A percentile compares a stretch with the other conserved stretches of the same genome.
phyloP scores from a whole-genome alignment of 2,329 filamentous ascomycete genomes.

The Aureobasidium vineae region DNA sequence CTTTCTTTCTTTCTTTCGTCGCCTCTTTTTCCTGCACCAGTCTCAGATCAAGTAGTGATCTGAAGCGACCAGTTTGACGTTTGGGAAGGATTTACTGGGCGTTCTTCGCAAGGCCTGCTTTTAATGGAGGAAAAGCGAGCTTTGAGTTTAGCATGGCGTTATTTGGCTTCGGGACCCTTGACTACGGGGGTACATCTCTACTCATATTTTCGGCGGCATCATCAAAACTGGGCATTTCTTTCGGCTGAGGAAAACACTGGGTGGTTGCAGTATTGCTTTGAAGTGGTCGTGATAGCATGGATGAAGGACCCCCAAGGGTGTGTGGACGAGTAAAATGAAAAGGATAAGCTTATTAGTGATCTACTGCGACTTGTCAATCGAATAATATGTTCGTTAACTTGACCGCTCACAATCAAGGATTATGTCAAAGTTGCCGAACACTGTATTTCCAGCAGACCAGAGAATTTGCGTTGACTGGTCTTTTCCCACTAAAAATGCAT shows the following conservation, averaged over 20 bases:
- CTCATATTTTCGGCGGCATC: constrained; percentile 21
- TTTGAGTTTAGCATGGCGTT: constrained; percentile 27
- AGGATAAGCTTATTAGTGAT: constrained; percentile 1
- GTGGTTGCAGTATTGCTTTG: constrained; percentile 8
- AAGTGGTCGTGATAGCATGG: constrained; percentile 9
- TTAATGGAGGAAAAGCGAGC: constrained; percentile 12
- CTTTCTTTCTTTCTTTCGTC: background rate
- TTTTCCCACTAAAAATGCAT: background rate
- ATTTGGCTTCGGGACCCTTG: constrained; percentile 12
- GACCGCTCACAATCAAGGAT: background rate
- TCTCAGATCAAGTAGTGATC: constrained; percentile 12
- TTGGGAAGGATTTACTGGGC: constrained; percentile 19
- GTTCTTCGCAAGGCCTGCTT: constrained; percentile 17
- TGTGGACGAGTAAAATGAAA: background rate
- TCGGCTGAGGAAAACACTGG: constrained; percentile 11
- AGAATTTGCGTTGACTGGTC: background rate
- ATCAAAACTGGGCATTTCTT: constrained; percentile 11
- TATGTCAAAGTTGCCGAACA: background rate
- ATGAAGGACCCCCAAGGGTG: constrained; percentile 11
- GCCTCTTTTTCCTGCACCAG: constrained; percentile 1
- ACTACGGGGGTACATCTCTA: constrained; percentile 10
- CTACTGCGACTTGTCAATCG: constrained; percentile 4
- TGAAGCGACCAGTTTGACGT: constrained; percentile 12
- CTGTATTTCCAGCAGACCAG: background rate
- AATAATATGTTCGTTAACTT: constrained; percentile 9